Evolutionary conservation across 2,329 filamentous ascomycete species (phyloP), one percentile per base, ranked within the genome.

Genomic region (Taxawa tesnikishii): DNA sequence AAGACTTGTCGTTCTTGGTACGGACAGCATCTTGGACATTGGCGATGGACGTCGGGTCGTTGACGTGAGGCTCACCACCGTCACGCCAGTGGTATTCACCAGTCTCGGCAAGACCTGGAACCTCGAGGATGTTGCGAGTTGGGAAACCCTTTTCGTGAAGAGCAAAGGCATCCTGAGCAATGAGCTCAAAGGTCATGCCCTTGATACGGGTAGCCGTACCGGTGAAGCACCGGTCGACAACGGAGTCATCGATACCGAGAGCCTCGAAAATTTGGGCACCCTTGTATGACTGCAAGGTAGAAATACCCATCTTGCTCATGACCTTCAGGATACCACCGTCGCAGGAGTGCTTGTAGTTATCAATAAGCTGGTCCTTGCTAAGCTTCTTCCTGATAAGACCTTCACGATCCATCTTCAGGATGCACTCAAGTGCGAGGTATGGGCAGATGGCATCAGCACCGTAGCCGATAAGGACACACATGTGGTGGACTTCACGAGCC

Each of bases 251-350:
- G 19, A 94, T 77, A 60, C 88, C 88, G 26, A 96, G 79, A 29
- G 87, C 85, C 56, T 96, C 88, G 46, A 94, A 96, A 43, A 96
- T 96, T 64, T 96, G 88, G 34, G 88, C 88, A 52, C 88, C 88
- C 68, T 96, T 96, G 68, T 96, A 96, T 45, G 81, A 88, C 51
- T 88, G 84, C 28, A 96, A 68, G 18, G 88, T 96, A 5, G 88
- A 94, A 43, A 96, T 96, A 65, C 88, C 88, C 88, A 96, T 96
- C 69, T 96, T 96, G 58, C 81, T 90, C 88, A 96, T 96, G 55
- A 96, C 88, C 62, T 96, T 96, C 42, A 96, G 68, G 42, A 96
- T 94, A 63, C 88, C 88, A 51, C 88, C 88, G 46, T 94, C 87
- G 48, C 83, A 88, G 40, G 88, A 94, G 58, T 92, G 83, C 64